Conservation (phyloP, 1,284 basidiomycete species). For the Somion occarium region DNA sequence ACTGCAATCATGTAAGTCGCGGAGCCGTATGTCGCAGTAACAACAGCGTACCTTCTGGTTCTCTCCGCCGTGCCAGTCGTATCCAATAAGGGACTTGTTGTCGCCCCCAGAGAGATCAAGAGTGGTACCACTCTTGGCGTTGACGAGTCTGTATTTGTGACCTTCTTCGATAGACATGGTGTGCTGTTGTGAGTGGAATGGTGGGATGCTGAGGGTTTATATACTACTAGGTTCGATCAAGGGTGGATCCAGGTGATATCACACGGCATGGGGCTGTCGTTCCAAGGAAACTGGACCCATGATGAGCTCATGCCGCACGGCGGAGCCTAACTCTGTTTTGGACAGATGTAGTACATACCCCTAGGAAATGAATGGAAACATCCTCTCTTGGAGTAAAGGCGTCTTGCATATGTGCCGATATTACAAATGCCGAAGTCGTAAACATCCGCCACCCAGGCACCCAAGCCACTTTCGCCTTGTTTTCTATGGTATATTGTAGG, state of each 20-base stretch:
- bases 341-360: too few species aligned
- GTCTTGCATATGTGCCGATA: too few species aligned
- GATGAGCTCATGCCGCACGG: conserved; percentile 1
- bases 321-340: too few species aligned
- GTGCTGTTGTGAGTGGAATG: not conserved
- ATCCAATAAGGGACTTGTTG: conserved; percentile 46
- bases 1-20: conserved; percentile 27
- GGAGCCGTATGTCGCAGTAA: not conserved
- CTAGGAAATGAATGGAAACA: too few species aligned
- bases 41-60: conserved; percentile 42
- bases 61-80: conserved; percentile 31
- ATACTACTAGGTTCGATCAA: conserved; percentile 1
- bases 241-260: conserved; percentile 2
- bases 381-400: too few species aligned
- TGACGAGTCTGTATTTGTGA: conserved; percentile 40
- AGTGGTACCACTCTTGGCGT: conserved; percentile 44
- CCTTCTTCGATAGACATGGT: conserved; percentile 11
- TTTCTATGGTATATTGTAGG: too few species aligned
- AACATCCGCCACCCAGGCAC: too few species aligned
- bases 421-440: too few species aligned
- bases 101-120: conserved; percentile 51
- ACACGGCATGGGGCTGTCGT: not conserved
- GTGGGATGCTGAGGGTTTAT: not conserved
- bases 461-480: too few species aligned
- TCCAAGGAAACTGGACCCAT: not conserved